Base-by-base conservation (phyloP, 2,329 filamentous ascomycete species). In the Aureobasidium sp. region DNA sequence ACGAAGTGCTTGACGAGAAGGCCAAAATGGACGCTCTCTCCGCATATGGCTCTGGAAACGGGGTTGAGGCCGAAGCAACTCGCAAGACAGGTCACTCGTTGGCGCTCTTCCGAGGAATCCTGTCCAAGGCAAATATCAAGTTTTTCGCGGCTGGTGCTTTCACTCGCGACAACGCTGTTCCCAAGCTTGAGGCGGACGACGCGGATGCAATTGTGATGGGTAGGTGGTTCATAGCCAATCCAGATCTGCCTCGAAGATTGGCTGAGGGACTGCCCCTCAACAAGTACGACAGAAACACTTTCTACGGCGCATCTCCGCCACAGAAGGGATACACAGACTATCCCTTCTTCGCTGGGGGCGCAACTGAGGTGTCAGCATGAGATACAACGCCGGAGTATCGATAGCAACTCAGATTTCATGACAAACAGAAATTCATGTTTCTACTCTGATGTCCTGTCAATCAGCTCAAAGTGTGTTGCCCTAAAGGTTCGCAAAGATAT, bases 161-260 rank as follows among this genome's bases (percentile, higher is more conserved):
- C 57, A 64, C 61, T 38, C 61, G 70, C 0, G 66, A 69, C 5
- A 68, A 66, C 19, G 68, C 69, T 6, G 61, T 60, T 47, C 59
- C 56, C 12, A 58, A 68, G 12, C 60, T 72, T 1, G 69, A 70
- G 24, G 60, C 69, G 30, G 66, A 74, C 53, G 68, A 73, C 55
- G 63, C 64, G 29, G 69, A 72, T 29, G 64, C 65, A 8, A 66
- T 74, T n/a, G 70, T 71, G 2, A 74, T 77, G 57, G 74, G 75
- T 4, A 61, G 74, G n/a, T 69, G 68, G 53, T 77, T 74, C 57
- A 74, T 76, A 51, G 66, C 68, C 17, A 77, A 70, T 19, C 74
- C 74, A 2, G 74, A 77, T 58, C 61, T 77, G 12, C 67, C 70
- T 2, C 74, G 67, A 54, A 63, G 72, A 37, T 40, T 76, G 29